phyloP scores from a whole-genome alignment of 495 filamentous ascomycete genomes.

The Hypoxylon crocopeplum region DNA sequence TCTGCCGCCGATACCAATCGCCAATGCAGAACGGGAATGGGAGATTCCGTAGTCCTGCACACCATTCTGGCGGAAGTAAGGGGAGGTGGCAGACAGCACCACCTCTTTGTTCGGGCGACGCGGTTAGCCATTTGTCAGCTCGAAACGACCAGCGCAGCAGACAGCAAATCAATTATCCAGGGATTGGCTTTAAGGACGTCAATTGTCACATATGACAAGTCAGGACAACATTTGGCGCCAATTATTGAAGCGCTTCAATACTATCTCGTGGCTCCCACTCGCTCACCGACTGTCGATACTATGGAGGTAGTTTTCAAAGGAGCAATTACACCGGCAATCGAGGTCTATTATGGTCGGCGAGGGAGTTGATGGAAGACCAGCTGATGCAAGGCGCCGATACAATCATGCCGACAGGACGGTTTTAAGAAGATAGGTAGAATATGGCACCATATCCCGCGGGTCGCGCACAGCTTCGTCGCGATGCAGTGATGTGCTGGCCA shows the following conservation, averaged over 20 bases:
- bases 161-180: slow-evolving; percentile 31
- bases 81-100: slow-evolving; percentile 7
- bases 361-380: slow-evolving; percentile 13
- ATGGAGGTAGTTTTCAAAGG: slow-evolving; percentile 17
- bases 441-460: slow-evolving; percentile 28
- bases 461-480: slow-evolving; percentile 20
- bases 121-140: slow-evolving; percentile 25
- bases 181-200: slow-evolving; percentile 11
- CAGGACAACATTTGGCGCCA: slow-evolving; percentile 26
- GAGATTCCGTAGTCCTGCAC: slow-evolving; percentile 20
- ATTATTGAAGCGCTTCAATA: slow-evolving; percentile 20
- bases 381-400: slow-evolving; percentile 5
- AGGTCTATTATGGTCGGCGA: slow-evolving; percentile 15
- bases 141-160: slow-evolving; percentile 19
- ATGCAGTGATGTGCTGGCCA: slow-evolving; percentile 42
- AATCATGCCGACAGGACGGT: slow-evolving; percentile 22
- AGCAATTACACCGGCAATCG: slow-evolving; percentile 24
- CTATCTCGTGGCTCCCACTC: background rate
- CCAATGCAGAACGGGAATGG: slow-evolving; percentile 20
- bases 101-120: slow-evolving; percentile 15
- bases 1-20: slow-evolving; percentile 18
- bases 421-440: slow-evolving; percentile 21
- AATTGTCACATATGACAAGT: slow-evolving; percentile 33
- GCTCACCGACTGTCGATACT: slow-evolving; percentile 25
- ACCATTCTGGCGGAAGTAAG: too few species aligned